These are phyloP conservation scores for Sabuloglossum arenarium DNA, from an alignment of 495 filamentous ascomycete genomes.

Conservation along the genomic window DNA sequence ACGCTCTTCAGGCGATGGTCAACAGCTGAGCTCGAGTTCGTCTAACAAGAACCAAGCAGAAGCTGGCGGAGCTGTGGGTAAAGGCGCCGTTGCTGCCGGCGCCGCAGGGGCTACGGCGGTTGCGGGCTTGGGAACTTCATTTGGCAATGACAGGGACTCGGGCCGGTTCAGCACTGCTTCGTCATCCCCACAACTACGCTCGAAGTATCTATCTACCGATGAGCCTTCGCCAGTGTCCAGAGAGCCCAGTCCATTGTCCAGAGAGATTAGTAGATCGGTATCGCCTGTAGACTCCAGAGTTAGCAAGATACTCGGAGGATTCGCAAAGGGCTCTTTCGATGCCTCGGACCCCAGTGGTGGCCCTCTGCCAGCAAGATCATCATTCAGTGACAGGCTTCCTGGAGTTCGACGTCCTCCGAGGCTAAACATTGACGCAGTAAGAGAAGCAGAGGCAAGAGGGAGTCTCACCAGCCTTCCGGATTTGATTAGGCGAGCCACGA, in stretches of 20 bases:
- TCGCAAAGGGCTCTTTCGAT: not conserved
- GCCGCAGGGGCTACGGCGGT: not conserved
- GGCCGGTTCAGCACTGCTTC: not conserved
- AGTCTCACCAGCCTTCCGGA: slow-evolving; percentile 64
- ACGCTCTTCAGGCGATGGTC: not conserved
- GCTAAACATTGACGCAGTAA: not conserved
- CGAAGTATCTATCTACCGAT: not conserved
- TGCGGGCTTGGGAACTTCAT: not conserved
- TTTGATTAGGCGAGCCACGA: slow-evolving; percentile 72
- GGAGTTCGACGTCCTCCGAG: not conserved
- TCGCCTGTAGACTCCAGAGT: not conserved
- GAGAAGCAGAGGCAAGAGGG: slow-evolving; percentile 1
- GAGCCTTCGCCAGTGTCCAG: not conserved
- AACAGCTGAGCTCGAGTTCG: not conserved
- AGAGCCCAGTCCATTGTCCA: not conserved
- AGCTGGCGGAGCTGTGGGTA: not conserved
- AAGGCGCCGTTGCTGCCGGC: not conserved
- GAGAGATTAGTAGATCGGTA: not conserved
- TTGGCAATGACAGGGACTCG: not conserved
- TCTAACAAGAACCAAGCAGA: not conserved
- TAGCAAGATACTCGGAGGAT: not conserved
- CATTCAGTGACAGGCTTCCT: slow-evolving; percentile 1
- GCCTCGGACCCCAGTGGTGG: not conserved
- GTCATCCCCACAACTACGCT: not conserved
- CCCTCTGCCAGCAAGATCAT: not conserved